Percentiles rank a stretch among this genome's conserved stretches.
phyloP scores from a whole-genome alignment of 2,329 filamentous ascomycete genomes.

The Xylariaceae sp. region DNA sequence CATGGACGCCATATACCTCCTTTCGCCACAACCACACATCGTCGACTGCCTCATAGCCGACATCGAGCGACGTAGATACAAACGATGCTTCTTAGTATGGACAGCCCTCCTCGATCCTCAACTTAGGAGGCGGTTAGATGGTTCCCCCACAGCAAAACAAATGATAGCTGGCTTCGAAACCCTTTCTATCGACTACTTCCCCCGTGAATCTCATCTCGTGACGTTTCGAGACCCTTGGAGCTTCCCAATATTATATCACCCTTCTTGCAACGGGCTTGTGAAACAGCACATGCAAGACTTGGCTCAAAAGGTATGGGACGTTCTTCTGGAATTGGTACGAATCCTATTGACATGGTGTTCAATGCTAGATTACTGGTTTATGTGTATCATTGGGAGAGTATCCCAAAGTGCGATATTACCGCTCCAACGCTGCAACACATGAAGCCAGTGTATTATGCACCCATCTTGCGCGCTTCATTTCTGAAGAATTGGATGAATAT shows the following conservation, averaged over 20 bases:
- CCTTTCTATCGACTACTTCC: constrained; percentile 86
- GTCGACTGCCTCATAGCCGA: constrained; percentile 95
- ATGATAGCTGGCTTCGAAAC: constrained; percentile 83
- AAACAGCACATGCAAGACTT: constrained; percentile 82
- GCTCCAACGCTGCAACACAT: constrained; percentile 75
- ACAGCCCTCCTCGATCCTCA: constrained; percentile 74
- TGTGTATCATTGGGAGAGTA: constrained; percentile 95
- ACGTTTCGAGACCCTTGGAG: constrained; percentile 96
- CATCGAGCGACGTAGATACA: constrained; percentile 83
- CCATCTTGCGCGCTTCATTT: constrained; percentile 88
- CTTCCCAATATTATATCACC: constrained; percentile 91
- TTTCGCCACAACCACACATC: constrained; percentile 85
- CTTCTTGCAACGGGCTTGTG: constrained; percentile 84
- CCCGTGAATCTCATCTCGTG: constrained; percentile 87
- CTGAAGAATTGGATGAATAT: constrained; percentile 89
- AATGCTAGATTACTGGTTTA: constrained; percentile 74
- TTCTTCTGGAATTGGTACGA: not conserved
- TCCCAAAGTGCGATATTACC: constrained; percentile 90
- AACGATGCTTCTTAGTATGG: constrained; percentile 83
- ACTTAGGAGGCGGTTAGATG: constrained; percentile 76
- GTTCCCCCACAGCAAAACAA: constrained; percentile 70
- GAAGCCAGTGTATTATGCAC: constrained; percentile 88
- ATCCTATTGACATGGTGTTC: constrained; percentile 22
- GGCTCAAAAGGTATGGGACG: constrained; percentile 76
- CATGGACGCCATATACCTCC: constrained; percentile 94